Percentiles rank a stretch among this genome's conserved stretches.
phyloP scores from a whole-genome alignment of 2,329 filamentous ascomycete genomes.

The Ceratocystis albifundus region DNA sequence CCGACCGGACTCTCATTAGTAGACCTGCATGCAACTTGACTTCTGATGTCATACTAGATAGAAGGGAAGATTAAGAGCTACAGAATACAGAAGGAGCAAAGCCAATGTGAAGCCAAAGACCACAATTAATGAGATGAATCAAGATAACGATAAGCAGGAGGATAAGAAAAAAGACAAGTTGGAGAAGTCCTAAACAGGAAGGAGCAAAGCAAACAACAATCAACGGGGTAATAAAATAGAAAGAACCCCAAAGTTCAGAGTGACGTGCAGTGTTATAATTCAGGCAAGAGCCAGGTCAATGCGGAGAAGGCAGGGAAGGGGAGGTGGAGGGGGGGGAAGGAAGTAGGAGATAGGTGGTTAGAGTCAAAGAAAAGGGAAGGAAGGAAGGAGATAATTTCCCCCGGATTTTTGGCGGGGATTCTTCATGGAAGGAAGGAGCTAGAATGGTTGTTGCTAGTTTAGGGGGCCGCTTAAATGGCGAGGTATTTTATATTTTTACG shows the following conservation, averaged over 20 bases:
- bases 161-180: not conserved
- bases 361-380: constrained; percentile 1
- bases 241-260: not conserved
- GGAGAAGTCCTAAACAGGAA: not conserved
- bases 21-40: not conserved
- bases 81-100: not conserved
- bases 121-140: not conserved
- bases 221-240: not conserved
- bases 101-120: too few relatives aligned
- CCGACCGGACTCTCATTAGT: not conserved
- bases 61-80: not conserved
- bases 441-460: not conserved
- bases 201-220: not conserved
- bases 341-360: not conserved
- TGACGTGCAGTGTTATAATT: not conserved
- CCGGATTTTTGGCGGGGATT: constrained; percentile 2
- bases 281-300: not conserved
- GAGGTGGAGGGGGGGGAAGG: not conserved
- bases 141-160: not conserved
- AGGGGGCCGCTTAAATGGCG: not conserved
- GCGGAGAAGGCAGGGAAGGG: not conserved
- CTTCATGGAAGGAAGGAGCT: constrained; percentile 1
- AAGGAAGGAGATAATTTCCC: constrained; percentile 1
- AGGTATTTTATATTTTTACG: not conserved
- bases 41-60: not conserved